These are phyloP conservation scores for Inonotus hispidus DNA, from an alignment of 1,284 basidiomycete species.

Conservation along the genomic window DNA sequence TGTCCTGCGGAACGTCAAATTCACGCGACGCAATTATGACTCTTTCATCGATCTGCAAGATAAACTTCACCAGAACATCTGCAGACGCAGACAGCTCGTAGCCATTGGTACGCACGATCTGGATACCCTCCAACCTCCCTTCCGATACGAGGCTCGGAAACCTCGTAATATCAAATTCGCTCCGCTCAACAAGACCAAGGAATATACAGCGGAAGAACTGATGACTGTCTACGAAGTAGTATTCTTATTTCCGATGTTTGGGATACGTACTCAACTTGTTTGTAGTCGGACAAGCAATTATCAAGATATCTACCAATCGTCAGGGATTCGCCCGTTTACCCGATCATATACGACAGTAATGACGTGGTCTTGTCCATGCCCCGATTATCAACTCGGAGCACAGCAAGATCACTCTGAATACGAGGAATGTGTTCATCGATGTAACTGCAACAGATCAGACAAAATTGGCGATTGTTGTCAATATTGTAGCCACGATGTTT, in stretches of 20 bases:
- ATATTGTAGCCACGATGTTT: slow-evolving; percentile 96
- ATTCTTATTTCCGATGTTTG: neutral
- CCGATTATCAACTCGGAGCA: slow-evolving; percentile 98
- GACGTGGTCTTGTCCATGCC: slow-evolving; percentile 93
- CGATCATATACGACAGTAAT: slow-evolving; percentile 92
- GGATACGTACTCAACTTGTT: slow-evolving; percentile 2
- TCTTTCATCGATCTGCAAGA: slow-evolving; percentile 99
- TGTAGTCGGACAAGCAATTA: slow-evolving; percentile 87
- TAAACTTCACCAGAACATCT: slow-evolving; percentile 96
- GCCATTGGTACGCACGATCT: slow-evolving; percentile 98
- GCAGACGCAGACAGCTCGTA: slow-evolving; percentile 85
- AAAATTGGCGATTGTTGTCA: slow-evolving; percentile 92
- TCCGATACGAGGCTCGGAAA: slow-evolving; percentile 86
- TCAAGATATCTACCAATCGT: slow-evolving; percentile 90
- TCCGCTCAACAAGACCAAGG: slow-evolving; percentile 75
- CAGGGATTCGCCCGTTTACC: slow-evolving; percentile 92
- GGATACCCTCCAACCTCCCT: slow-evolving; percentile 83
- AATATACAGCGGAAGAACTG: slow-evolving; percentile 76
- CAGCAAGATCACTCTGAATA: slow-evolving; percentile 95
- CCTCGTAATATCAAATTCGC: slow-evolving; percentile 90
- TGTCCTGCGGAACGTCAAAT: slow-evolving; percentile 84
- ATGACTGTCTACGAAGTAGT: slow-evolving; percentile 87
- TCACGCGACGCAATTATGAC: slow-evolving; percentile 86
- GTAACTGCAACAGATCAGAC: slow-evolving; percentile 98
- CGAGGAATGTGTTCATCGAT: slow-evolving; percentile 94